These are phyloP conservation scores for Tillandsia fasciculata DNA, from an alignment of 176 grass and related monocot species.

Conservation along the genomic window DNA sequence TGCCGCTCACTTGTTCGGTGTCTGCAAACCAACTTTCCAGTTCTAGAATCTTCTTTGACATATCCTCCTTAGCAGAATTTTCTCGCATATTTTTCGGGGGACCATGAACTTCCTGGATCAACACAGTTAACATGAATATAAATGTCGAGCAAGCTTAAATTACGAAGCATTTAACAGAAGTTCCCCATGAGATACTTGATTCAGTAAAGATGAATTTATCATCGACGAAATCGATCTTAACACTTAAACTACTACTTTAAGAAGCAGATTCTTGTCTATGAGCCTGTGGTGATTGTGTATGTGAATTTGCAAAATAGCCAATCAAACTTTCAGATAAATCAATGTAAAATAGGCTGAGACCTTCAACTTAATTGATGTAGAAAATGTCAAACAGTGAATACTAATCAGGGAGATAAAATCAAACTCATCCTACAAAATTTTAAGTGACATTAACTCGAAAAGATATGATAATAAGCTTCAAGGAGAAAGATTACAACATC, in stretches of 20 bases:
- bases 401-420: not conserved
- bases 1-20: conserved; percentile 47
- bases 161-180: not conserved
- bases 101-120: conserved; percentile 27
- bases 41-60: conserved; percentile 44
- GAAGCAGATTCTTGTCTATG: not conserved
- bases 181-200: not conserved
- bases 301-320: not conserved
- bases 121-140: conserved; percentile 12
- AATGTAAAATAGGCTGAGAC: not conserved
- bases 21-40: conserved; percentile 51
- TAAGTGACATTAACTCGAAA: conserved; percentile 13
- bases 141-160: no score
- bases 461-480: conserved; percentile 6
- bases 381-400: not conserved
- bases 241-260: not conserved
- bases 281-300: not conserved
- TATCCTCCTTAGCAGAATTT: conserved; percentile 15
- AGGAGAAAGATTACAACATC: conserved; percentile 10
- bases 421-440: not conserved
- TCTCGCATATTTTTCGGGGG: conserved; percentile 14
- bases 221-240: not conserved
- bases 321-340: not conserved
- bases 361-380: not conserved
- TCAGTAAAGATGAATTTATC: not conserved